Percentiles rank a stretch among this genome's conserved stretches.
These are phyloP conservation scores for Apophysomyces sp. DNA, from an alignment of 371 early-diverging fungal genomes.

Conservation along the genomic window DNA sequence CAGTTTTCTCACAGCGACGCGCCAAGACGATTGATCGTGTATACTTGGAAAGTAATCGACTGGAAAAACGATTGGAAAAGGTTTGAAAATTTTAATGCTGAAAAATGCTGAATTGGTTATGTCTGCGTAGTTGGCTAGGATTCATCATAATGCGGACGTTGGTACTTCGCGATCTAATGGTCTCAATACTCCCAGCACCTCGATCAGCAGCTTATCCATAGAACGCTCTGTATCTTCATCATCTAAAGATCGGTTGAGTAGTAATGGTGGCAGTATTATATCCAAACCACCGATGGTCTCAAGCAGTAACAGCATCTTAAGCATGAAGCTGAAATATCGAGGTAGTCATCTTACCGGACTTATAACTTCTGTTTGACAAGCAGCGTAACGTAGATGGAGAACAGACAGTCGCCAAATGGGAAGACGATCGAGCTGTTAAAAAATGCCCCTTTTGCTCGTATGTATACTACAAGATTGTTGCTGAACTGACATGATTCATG, in stretches of 20 bases:
- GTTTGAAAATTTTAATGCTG: conserved; percentile 23
- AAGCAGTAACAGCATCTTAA: conserved; percentile 42
- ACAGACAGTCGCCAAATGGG: conserved; percentile 65
- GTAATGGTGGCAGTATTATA: conserved; percentile 34
- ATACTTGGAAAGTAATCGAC: conserved; percentile 78
- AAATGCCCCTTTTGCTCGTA: conserved; percentile 63
- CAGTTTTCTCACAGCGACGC: conserved; percentile 58
- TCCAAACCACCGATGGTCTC: conserved; percentile 35
- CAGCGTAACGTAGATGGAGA: conserved; percentile 46
- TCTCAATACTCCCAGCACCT: conserved; percentile 15
- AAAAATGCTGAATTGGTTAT: not conserved
- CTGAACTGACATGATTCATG: conserved; percentile 9
- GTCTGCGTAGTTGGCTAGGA: conserved; percentile 30
- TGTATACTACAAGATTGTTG: conserved; percentile 4
- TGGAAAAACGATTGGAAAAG: conserved; percentile 85
- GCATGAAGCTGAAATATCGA: conserved; percentile 49
- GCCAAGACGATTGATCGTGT: conserved; percentile 62
- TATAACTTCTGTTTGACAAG: not conserved
- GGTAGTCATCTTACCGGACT: conserved; percentile 18
- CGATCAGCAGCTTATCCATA: conserved; percentile 18
- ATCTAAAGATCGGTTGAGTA: conserved; percentile 38
- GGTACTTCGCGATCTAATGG: not conserved
- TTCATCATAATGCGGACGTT: conserved; percentile 37
- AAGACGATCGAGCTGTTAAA: conserved; percentile 54
- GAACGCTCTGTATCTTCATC: conserved; percentile 38